These are phyloP conservation scores for Gnaphalium uliginosum DNA, from an alignment of 129 eudicot species.

Conservation along the genomic window DNA sequence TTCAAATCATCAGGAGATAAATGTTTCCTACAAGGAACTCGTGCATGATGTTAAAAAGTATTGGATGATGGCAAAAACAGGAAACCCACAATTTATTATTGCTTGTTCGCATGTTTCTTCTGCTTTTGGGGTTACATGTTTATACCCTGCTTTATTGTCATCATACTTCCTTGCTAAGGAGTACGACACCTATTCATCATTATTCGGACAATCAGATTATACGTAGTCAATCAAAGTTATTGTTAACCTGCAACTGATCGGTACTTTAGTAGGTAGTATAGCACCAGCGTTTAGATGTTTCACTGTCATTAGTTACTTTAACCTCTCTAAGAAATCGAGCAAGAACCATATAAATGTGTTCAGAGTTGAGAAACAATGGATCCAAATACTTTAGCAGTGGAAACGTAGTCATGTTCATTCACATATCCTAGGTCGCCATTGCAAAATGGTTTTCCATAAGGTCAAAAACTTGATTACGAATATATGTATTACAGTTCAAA, in stretches of 20 bases:
- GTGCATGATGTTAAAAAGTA: background rate
- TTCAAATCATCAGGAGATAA: background rate
- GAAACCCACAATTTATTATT: background rate
- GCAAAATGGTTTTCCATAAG: background rate
- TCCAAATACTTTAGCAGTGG: background rate
- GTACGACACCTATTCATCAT: too few species aligned
- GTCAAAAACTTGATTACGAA: background rate
- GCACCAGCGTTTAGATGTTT: background rate
- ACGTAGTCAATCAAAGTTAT: background rate
- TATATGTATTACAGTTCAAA: background rate
- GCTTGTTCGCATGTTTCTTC: conserved; percentile 3
- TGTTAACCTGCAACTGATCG: background rate
- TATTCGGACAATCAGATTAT: background rate
- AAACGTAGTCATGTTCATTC: background rate
- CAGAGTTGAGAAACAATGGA: background rate
- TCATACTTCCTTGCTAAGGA: too few species aligned
- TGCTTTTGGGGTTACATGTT: background rate
- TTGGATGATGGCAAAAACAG: conserved; percentile 5
- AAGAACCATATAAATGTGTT: background rate
- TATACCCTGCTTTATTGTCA: background rate
- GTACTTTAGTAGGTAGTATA: background rate
- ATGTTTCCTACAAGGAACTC: background rate
- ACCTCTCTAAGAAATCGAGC: background rate
- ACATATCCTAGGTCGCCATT: conserved; percentile 4
- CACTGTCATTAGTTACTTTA: background rate